Percentiles rank a stretch among this genome's conserved stretches.
These are phyloP conservation scores for Tetrahymena borealis DNA, from an alignment of 73 alveolate species.

Conservation along the genomic window DNA sequence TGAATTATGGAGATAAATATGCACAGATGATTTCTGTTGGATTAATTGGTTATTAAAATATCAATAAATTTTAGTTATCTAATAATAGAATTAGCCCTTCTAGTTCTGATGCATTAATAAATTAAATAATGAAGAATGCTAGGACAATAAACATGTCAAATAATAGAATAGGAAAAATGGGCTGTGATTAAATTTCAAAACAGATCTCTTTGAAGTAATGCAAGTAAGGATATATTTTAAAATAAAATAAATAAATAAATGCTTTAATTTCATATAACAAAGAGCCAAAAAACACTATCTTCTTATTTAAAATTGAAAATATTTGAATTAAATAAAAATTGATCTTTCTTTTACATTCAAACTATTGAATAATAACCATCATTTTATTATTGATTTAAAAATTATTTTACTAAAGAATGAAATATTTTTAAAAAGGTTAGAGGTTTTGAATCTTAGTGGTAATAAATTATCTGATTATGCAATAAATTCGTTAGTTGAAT, in stretches of 20 bases:
- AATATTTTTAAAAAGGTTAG: neutral
- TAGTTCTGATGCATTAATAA: slow-evolving; percentile 1
- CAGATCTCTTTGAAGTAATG: neutral
- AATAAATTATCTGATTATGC: slow-evolving; percentile 8
- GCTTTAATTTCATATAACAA: no score
- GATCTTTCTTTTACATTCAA: no score
- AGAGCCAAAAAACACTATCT: no score
- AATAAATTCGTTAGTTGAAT: neutral
- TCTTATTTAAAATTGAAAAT: no score
- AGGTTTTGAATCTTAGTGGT: slow-evolving; percentile 14
- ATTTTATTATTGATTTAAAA: no score
- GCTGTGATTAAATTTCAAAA: neutral
- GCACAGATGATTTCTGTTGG: slow-evolving; percentile 13
- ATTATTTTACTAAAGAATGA: no score
- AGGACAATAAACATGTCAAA: slow-evolving; percentile 2
- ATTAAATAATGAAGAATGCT: slow-evolving; percentile 21
- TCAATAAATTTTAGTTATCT: slow-evolving; percentile 3
- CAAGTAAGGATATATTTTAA: neutral
- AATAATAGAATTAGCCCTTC: slow-evolving; percentile 11
- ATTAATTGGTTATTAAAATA: neutral
- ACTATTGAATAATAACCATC: no score
- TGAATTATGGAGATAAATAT: slow-evolving; percentile 36
- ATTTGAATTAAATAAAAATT: no score
- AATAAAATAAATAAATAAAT: no score
- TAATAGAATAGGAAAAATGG: neutral